Base-by-base conservation (phyloP, 2,329 filamentous ascomycete species). In the Exophiala aquamarina region DNA sequence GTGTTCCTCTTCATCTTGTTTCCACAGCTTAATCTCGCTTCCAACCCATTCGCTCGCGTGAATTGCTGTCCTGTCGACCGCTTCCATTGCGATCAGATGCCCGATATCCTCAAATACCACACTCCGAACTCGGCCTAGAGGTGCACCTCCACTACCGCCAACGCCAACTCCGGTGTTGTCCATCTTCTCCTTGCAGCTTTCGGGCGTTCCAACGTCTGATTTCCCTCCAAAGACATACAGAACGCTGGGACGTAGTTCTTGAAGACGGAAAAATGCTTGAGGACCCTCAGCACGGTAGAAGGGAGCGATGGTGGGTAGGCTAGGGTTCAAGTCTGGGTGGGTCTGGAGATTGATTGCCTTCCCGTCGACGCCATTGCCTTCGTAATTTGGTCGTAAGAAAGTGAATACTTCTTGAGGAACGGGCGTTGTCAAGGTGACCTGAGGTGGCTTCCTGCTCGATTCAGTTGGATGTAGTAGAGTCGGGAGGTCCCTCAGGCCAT, bases 351-450 rank as follows among this genome's bases (percentile, higher is more conserved):
- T 70, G n/a, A 70, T 47, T 14, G 67, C 63, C 21, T 62, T 60
- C 8, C 59, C 59, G 1, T 72, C 59, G 81, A 79, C 62, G 0
- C 64, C 63, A 56, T 82, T 86, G 1, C 88, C 87, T 5, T 86
- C 84, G 50, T 70, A 74, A 42, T 70, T 74, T 10, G 72, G 71
- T 3, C 72, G 66, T 3, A 69, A 64, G 59, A 73, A 75, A 11
- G 71, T 74, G 50, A 74, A 74, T 46, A 93, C 86, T 71, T 95
- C 89, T 63, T 95, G 89, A 65, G 95, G 87, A 60, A 91, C 89
- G 1, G 89, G 85, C 1, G 92, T 97, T 2, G 81, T 79, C 2
- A 75, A 75, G 0, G 89, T 92, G 1, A 90, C 84, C 23, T 51
- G 21, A 79, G 80, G 63, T 80, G 79, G 9, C 8, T 82, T 62